Evolutionary conservation across 768 basidiomycete genomes (phyloP), one percentile per base, ranked within the genome.

Genomic region (Serendipita sp.): DNA sequence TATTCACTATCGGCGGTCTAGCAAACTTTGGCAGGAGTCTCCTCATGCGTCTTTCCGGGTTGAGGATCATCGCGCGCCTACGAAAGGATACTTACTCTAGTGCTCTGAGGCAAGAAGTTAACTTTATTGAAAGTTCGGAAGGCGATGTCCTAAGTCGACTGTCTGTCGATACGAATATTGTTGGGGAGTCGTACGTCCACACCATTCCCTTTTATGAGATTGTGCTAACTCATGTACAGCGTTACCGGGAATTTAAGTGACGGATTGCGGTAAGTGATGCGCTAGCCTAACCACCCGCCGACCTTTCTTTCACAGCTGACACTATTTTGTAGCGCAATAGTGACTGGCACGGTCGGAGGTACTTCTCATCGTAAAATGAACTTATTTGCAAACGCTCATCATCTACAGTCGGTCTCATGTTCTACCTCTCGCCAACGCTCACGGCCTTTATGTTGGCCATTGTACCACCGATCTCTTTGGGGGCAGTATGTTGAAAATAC

Each of bases 281-380:
- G n/a, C n/a, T n/a, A n/a, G n/a, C 42, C 58, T 1, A 31, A 3
- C 16, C 51, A 20, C 45, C 1, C 20, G n/a, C 24, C n/a, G 62
- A 14, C 17, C 44, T 87, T 86, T 65, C 78, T 88, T 3, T 88
- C 87, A n/a, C n/a, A n/a, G n/a, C n/a, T 38, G 5, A 7, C 0
- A 85, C 86, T 44, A 43, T 24, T 43, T 22, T 74, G 84, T 44
- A 85, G 90, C 51, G 88, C 94, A 0, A 71, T 92, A 34, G 89
- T 97, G 34, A 94, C 95, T 78, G 90, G 92, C 33, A 83, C 86
- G n/a, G 93, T 92, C 67, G 95, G 95, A 61, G 78, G 91, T 93
- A 72, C 78, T 24, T 28, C 24, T 26, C 20, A 31, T 26, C 44
- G 24, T 62, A 13, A 28, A 3, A 56, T 62, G 42, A 5, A 41